These are phyloP conservation scores for Penicillium aurantiogriseum DNA, from an alignment of 2,329 filamentous ascomycete genomes.

Conservation along the genomic window DNA sequence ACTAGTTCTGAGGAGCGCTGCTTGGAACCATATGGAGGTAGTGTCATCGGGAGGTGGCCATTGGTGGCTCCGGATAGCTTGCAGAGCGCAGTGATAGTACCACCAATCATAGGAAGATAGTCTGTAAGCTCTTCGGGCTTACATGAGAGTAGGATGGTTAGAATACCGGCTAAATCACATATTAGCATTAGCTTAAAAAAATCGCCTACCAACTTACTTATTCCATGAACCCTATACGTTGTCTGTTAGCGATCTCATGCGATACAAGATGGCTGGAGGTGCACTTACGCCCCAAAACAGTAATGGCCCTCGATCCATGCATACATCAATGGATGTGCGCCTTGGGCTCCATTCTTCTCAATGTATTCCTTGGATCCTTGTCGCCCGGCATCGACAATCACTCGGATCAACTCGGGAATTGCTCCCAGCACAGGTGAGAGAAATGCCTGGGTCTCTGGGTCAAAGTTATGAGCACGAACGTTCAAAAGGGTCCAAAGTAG, in stretches of 20 bases:
- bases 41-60: constrained; percentile 41
- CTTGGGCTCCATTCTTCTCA: constrained; percentile 29
- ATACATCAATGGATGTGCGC: constrained; percentile 43
- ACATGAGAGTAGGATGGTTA: constrained; percentile 39
- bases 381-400: constrained; percentile 36
- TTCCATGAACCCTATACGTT: constrained; percentile 29
- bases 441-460: constrained; percentile 17
- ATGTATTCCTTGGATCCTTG: constrained; percentile 32
- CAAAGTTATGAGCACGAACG: constrained; percentile 28
- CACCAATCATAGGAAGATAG: constrained; percentile 35
- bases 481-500: constrained; percentile 39
- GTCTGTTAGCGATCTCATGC: constrained; percentile 2
- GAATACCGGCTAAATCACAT: constrained; percentile 34
- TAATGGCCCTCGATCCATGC: constrained; percentile 38
- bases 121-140: constrained; percentile 31
- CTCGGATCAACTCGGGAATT: constrained; percentile 33
- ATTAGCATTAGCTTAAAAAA: not conserved
- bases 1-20: constrained; percentile 35
- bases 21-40: constrained; percentile 31
- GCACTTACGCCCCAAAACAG: constrained; percentile 40
- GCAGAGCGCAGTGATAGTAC: constrained; percentile 39
- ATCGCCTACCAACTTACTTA: constrained; percentile 21
- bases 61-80: constrained; percentile 33
- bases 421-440: constrained; percentile 27
- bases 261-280: not conserved